Evolutionary conservation across 495 filamentous ascomycete species (phyloP), one percentile per base, ranked within the genome.

Genomic region (Trichocladium antarcticum): DNA sequence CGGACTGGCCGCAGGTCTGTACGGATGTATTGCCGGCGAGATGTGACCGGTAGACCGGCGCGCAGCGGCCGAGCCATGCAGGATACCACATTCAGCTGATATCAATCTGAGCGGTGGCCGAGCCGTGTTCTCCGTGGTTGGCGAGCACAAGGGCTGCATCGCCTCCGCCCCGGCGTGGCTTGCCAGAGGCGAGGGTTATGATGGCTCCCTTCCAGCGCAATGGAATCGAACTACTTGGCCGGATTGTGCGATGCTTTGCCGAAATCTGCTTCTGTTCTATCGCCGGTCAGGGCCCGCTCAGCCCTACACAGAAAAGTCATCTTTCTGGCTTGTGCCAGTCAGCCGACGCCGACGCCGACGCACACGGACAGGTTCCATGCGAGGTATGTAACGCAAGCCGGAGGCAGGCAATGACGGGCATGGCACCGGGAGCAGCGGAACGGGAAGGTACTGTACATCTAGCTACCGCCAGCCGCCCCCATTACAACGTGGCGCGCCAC

Each of bases 321-420:
- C 42, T 41, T 31, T 32, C 1, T 9, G 5, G 28, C 14, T 15
- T 12, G 15, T 38, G 12, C 15, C 37, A 14, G 35, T 27, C 4
- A 24, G 47, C 37, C 38, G 15, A 6, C 29, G 48, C 27, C 27
- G 38, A 45, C 41, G 31, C 31, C 22, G 36, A 40, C 28, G 14
- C 20, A 22, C 17, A 24, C 24, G 7, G 11, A 4, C 32, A 24
- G 32, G 8, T 43, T 11, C 34, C n/a, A 14, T 9, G 24, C 24
- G 24, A 27, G 8, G 24, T n/a, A n/a, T 2, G 28, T n/a, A 31
- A 47, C 43, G 55, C 51, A 52, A 44, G 50, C 37, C 32, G 36
- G 54, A 15, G n/a, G 4, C 6, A 55, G 53, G 56, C 53, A 56
- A 58, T 57, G 53, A 59, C 57, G 47, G 57, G 42, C 54, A 57